Percentiles rank a stretch among this genome's conserved stretches.
These are phyloP conservation scores for Mytilinidion resinicola DNA, from an alignment of 495 filamentous ascomycete species.

Conservation along the genomic window DNA sequence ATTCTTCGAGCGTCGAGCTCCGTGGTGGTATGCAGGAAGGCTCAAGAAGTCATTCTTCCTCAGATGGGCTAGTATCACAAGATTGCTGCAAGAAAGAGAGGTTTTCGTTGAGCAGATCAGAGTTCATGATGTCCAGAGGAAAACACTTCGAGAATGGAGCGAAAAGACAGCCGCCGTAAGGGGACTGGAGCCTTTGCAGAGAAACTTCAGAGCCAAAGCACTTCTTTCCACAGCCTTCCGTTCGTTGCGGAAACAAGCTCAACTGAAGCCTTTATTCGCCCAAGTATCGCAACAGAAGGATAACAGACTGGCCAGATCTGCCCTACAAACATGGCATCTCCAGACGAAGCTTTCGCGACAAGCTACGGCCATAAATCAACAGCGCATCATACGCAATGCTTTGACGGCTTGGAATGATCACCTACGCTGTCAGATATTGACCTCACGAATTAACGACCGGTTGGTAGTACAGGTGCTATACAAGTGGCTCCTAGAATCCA, in stretches of 20 bases:
- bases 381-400: conserved; percentile 50
- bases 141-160: conserved; percentile 2
- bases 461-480: conserved; percentile 54
- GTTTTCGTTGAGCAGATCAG: conserved; percentile 7
- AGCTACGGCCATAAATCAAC: conserved; percentile 49
- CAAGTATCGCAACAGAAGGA: conserved; percentile 45
- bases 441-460: conserved; percentile 52
- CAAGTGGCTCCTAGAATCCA: conserved; percentile 56
- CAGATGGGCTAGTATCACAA: conserved; percentile 19
- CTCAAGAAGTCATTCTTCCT: conserved; percentile 16
- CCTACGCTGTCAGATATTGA: conserved; percentile 50
- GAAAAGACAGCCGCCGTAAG: neutral
- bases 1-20: conserved; percentile 50
- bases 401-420: conserved; percentile 64
- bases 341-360: conserved; percentile 45
- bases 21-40: conserved; percentile 37
- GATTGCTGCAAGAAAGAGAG: conserved; percentile 16
- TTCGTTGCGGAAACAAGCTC: conserved; percentile 5
- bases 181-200: conserved; percentile 2
- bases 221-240: conserved; percentile 10
- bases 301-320: conserved; percentile 43
- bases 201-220: conserved; percentile 14
- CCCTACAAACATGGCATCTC: conserved; percentile 48
- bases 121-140: conserved; percentile 9
- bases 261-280: conserved; percentile 36